Evolutionary conservation across 345 rosid genomes (phyloP).

Genomic region (Bruguiera parviflora): DNA sequence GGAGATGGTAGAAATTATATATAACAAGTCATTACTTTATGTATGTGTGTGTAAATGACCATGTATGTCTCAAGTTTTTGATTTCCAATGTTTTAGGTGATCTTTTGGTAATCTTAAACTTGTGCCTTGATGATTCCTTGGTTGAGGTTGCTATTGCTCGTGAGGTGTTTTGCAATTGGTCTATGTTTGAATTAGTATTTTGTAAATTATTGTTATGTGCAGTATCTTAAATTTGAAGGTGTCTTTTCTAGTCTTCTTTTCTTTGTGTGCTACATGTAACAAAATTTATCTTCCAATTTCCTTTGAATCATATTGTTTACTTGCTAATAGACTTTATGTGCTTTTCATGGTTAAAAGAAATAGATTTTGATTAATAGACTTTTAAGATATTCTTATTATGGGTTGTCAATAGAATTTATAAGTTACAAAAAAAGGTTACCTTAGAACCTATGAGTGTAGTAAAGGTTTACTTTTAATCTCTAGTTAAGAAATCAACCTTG

Average conservation of each 20-base stretch:
- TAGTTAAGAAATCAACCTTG: slow-evolving; percentile 57
- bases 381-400: slow-evolving; percentile 26
- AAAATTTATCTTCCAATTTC: no score
- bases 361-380: slow-evolving; percentile 19
- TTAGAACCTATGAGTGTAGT: slow-evolving; percentile 86
- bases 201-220: no score
- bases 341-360: background rate
- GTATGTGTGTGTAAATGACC: background rate
- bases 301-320: background rate
- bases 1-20: slow-evolving; percentile 67
- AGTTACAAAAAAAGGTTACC: slow-evolving; percentile 71
- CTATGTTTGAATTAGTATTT: background rate
- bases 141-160: slow-evolving; percentile 87
- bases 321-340: background rate
- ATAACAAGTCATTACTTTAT: background rate
- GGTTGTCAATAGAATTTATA: slow-evolving; percentile 92
- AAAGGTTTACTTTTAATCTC: slow-evolving; percentile 78
- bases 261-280: no score
- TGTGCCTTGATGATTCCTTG: slow-evolving; percentile 82
- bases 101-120: slow-evolving; percentile 85
- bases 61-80: slow-evolving; percentile 5
- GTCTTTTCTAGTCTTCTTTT: no score
- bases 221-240: no score
- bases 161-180: slow-evolving; percentile 52
- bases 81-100: slow-evolving; percentile 54